Evolutionary conservation across 2,329 filamentous ascomycete species (phyloP), one percentile per base, ranked within the genome.

Genomic region (Penicillium frequentans): DNA sequence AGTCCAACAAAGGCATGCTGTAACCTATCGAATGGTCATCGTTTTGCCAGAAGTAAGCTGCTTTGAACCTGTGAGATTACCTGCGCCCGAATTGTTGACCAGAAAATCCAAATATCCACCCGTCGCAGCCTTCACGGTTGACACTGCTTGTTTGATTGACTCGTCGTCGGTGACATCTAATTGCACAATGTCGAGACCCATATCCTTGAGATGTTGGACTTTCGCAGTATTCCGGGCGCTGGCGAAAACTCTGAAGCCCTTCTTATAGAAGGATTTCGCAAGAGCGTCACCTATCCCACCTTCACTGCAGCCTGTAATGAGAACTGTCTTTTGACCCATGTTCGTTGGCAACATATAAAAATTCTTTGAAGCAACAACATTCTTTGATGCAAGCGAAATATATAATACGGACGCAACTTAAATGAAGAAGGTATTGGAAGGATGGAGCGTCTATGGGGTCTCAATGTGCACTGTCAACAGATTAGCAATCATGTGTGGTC

Each of bases 21-120:
- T 68, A 68, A n/a, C 61, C 63, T 35, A 35, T 35, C 8, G 13
- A 35, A 35, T 16, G 3, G 33, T 35, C 16, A 16, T 14, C 14
- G 1, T 16, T 7, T 7, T 35, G 14, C 4, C 33, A n/a, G 5
- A 35, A n/a, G 7, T 3, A n/a, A 35, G 4, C 13, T 23, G 23
- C 33, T 35, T n/a, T 35, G 13, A 35, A 16, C 5, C 16, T 7
- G 16, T 16, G 33, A 35, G 13, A n/a, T 14, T 35, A 35, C 33
- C 33, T 2, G 53, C 48, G 2, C 74, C 79, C 13, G 79, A 75
- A 53, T 81, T 82, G 64, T 81, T 81, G 54, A 81, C 64, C 0
- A 80, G 64, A 31, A 69, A 64, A 53, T 79, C 70, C 9, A 80
- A 65, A 5, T 49, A 68, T 13, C 74, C 75, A 11, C 67, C 69